phyloP scores from a whole-genome alignment of 225 moss, liverwort and hornwort species.

The Pseudisothecium myosuroides region DNA sequence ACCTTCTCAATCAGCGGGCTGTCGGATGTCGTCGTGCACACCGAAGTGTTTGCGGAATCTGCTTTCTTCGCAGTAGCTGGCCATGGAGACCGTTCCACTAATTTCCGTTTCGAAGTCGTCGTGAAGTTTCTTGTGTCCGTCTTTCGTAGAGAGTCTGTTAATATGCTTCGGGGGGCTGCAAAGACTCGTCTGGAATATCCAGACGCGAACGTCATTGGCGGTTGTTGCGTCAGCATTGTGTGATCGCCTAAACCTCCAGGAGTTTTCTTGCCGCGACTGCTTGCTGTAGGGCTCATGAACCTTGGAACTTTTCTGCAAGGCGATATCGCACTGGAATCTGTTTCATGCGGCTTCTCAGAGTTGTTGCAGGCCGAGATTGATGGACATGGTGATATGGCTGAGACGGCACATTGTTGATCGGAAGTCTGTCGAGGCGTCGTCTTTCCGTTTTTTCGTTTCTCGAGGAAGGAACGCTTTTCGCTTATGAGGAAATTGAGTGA shows the following conservation, averaged over 20 bases:
- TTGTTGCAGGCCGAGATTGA: background rate
- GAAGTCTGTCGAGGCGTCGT: background rate
- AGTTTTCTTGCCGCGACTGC: constrained; percentile 38
- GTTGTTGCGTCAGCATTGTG: constrained; percentile 17
- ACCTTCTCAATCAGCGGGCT: background rate
- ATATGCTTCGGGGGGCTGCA: background rate
- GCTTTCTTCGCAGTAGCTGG: constrained; percentile 25
- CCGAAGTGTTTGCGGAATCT: background rate
- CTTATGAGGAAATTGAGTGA: constrained; percentile 10
- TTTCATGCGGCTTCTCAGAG: constrained; percentile 15
- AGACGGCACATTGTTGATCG: background rate
- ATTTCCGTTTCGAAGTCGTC: constrained; percentile 27
- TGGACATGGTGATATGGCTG: background rate
- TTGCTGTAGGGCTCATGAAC: constrained; percentile 59
- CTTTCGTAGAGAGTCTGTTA: background rate
- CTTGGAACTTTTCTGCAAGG: constrained; percentile 31
- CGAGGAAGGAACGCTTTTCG: constrained; percentile 10
- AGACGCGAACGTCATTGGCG: constrained; percentile 37
- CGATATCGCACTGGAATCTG: constrained; percentile 16
- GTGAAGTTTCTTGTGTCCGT: background rate
- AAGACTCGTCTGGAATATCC: constrained; percentile 22
- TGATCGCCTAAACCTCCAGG: background rate
- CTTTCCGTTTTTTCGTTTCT: constrained; percentile 1
- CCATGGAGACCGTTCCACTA: constrained; percentile 39
- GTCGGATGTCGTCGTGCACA: constrained; percentile 4